Evolutionary conservation across 106 monocot genomes (phyloP), one percentile per base, ranked within the genome.

Genomic region (Dendrobium catenatum): DNA sequence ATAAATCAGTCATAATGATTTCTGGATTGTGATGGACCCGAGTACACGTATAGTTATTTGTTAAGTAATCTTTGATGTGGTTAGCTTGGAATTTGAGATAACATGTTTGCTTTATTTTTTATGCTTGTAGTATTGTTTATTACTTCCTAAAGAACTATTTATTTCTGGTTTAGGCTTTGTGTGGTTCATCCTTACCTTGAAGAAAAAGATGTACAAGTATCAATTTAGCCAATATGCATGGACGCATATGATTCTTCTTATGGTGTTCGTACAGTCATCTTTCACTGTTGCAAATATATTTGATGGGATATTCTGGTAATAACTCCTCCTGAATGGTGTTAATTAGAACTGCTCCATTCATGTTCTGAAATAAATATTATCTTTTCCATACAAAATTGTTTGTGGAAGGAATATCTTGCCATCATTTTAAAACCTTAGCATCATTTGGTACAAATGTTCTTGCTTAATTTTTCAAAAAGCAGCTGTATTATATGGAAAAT

Each of bases 241-340:
- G 92, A 92, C 89, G 33, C 92, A 92, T 76, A 92, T 92, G 92
- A 92, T 92, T 76, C 89, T 92, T 54, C 87, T 92, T 67, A 79
- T 81, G 68, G 92, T 92, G 87, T 92, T 92, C 83, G 92, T 83
- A 59, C 89, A 92, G 82, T 92, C 92, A 17, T 89, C 92, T 51
- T 92, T 92, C 73, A 88, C 89, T 44, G 94, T 95, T 44, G 98
- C 91, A 78, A 98, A 95, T 84, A 98, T 98, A 83, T 98, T 93
- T 84, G 94, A 98, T 86, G 98, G 98, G 82, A 98, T 98, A 51
- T 93, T 98, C 79, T 98, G 94, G 98, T 95, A 92, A 86, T n/a
- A 8, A 26, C 27, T 76, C 49, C 5, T 76, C 9, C 49, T 76
- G 7, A 76, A 76, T 84, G 55, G 15, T 80, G 41, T 42, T 72